Conservation (phyloP, 2,329 filamentous ascomycete species). For the Alternaria burnsii region DNA sequence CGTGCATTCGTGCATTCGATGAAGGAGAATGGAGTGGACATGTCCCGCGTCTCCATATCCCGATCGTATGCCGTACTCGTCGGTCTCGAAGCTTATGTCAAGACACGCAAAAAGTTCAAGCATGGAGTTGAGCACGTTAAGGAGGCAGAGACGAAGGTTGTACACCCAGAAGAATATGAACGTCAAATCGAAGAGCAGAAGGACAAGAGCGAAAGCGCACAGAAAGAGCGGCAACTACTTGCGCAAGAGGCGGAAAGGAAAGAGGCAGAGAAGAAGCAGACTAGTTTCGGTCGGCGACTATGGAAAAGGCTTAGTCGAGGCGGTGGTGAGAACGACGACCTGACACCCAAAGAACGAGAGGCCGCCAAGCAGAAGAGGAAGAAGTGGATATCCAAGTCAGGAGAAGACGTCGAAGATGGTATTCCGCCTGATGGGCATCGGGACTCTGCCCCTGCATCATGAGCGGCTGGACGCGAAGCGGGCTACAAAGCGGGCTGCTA, state of each 20-base stretch:
- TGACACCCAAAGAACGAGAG: constrained; percentile 27
- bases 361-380: constrained; percentile 36
- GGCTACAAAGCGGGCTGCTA: constrained; percentile 4
- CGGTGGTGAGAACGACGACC: constrained; percentile 26
- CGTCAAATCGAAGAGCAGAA: constrained; percentile 57
- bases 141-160: constrained; percentile 65
- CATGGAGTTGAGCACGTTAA: constrained; percentile 59
- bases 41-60: constrained; percentile 79
- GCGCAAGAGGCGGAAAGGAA: constrained; percentile 56
- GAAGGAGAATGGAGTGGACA: constrained; percentile 77
- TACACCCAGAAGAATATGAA: constrained; percentile 67
- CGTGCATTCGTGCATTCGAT: constrained; percentile 79
- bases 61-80: constrained; percentile 83
- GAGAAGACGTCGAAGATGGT: constrained; percentile 48
- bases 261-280: constrained; percentile 51
- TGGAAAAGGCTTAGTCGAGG: constrained; percentile 39
- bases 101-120: constrained; percentile 72
- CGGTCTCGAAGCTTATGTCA: constrained; percentile 81
- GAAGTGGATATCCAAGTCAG: constrained; percentile 41
- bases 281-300: constrained; percentile 41
- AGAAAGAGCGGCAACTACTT: constrained; percentile 66
- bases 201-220: constrained; percentile 68
- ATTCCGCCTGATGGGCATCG: constrained; percentile 47
- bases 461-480: constrained; percentile 7
- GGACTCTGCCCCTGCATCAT: constrained; percentile 14